These are phyloP conservation scores for Marasmius fiardii DNA, from an alignment of 1,284 basidiomycete genomes.

Conservation along the genomic window DNA sequence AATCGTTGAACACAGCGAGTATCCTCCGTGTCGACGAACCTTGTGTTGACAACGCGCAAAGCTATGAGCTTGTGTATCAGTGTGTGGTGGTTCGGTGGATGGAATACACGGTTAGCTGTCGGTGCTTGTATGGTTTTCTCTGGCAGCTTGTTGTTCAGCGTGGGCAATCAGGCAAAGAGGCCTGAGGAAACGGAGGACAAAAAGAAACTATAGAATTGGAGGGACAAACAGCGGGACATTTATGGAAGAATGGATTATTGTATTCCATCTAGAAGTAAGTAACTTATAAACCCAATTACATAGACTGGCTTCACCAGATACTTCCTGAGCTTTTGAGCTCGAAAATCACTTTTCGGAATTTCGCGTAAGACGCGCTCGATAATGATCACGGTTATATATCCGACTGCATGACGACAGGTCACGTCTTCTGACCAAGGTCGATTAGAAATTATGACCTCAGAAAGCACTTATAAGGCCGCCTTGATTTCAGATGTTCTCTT, in stretches of 20 bases:
- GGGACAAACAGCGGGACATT: not conserved
- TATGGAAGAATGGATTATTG: not conserved
- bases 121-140: conserved; percentile 67
- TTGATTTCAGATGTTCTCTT: not conserved
- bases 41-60: conserved; percentile 68
- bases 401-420: too few relatives aligned
- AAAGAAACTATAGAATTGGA: not conserved
- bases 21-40: conserved; percentile 70
- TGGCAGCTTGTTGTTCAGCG: conserved; percentile 55
- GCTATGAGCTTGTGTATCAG: conserved; percentile 70
- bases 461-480: too few relatives aligned
- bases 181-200: not conserved
- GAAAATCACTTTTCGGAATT: too few relatives aligned
- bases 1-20: conserved; percentile 45
- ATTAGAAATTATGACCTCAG: too few relatives aligned
- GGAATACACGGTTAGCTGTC: conserved; percentile 56
- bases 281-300: too few relatives aligned
- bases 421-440: too few relatives aligned
- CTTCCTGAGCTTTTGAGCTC: too few relatives aligned
- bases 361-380: too few relatives aligned
- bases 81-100: conserved; percentile 73
- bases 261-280: not conserved
- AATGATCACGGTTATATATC: too few relatives aligned
- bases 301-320: too few relatives aligned
- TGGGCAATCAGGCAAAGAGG: not conserved